Evolutionary conservation across 169 alveolate genomes (phyloP).

Genomic region (Perkinsus marinus): DNA sequence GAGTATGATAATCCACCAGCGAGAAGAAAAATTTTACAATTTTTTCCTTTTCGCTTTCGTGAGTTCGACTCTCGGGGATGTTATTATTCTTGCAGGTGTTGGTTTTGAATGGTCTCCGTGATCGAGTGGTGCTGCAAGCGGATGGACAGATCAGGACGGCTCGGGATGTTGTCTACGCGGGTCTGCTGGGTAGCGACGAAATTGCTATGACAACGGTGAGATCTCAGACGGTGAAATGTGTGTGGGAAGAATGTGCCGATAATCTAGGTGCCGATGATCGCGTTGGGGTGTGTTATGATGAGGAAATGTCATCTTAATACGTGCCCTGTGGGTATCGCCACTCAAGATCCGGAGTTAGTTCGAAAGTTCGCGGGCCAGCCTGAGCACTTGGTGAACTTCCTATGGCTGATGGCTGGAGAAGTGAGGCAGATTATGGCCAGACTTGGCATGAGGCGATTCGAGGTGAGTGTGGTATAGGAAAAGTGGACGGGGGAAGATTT

Average conservation of each 20-base stretch:
- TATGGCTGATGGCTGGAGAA: constrained; percentile 47
- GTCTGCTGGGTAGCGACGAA: constrained; percentile 52
- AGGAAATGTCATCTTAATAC: constrained; percentile 57
- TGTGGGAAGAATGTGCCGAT: too few relatives aligned
- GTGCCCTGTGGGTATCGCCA: constrained; percentile 60
- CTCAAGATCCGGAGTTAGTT: constrained; percentile 54
- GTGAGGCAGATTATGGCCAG: constrained; percentile 42
- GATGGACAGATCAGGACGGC: constrained; percentile 56
- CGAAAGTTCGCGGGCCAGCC: constrained; percentile 56
- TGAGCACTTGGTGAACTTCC: constrained; percentile 47
- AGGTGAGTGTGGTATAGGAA: background rate
- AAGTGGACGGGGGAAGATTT: background rate
- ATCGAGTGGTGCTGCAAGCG: constrained; percentile 41
- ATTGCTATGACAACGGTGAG: constrained; percentile 54
- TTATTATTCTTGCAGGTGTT: too few relatives aligned
- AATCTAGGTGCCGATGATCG: constrained; percentile 32
- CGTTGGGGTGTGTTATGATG: constrained; percentile 63
- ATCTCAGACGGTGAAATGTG: too few relatives aligned
- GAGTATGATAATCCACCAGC: too few relatives aligned
- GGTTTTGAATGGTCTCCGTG: constrained; percentile 35
- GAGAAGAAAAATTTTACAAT: too few relatives aligned
- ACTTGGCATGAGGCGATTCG: constrained; percentile 36
- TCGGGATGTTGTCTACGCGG: constrained; percentile 49
- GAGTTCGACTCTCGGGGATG: too few relatives aligned
- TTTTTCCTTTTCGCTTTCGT: too few relatives aligned